phyloP scores from a whole-genome alignment of 441 rosid genomes.

The Adansonia grandidieri region DNA sequence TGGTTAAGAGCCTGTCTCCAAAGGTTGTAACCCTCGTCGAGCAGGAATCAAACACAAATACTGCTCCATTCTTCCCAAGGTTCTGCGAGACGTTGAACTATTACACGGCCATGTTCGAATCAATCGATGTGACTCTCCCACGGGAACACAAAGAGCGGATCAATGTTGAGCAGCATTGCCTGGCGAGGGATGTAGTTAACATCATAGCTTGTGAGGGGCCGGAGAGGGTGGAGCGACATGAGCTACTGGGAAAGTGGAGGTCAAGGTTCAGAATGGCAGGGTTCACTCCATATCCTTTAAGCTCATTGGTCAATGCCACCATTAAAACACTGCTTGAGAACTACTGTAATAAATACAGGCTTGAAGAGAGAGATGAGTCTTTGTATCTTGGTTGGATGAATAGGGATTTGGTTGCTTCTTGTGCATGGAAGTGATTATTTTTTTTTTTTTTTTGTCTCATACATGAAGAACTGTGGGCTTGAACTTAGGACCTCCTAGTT shows the following conservation, averaged over 20 bases:
- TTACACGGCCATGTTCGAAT: conserved; percentile 87
- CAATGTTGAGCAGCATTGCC: conserved; percentile 85
- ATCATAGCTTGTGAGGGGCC: conserved; percentile 86
- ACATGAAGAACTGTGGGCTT: too few relatives aligned
- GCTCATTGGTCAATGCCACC: conserved; percentile 69
- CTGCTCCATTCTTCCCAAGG: conserved; percentile 80
- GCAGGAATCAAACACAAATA: conserved; percentile 91
- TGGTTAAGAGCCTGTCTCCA: conserved; percentile 73
- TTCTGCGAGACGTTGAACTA: conserved; percentile 75
- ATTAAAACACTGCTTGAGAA: conserved; percentile 63
- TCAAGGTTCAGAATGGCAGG: conserved; percentile 78
- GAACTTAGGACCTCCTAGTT: background rate
- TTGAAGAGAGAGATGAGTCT: conserved; percentile 81
- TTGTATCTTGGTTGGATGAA: conserved; percentile 86
- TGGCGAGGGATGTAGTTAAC: conserved; percentile 84
- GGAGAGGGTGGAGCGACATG: conserved; percentile 83
- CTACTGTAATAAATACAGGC: conserved; percentile 62
- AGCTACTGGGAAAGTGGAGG: conserved; percentile 84
- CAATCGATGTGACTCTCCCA: conserved; percentile 71
- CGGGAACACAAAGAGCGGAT: conserved; percentile 76
- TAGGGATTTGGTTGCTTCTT: conserved; percentile 81
- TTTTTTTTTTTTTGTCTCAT: background rate
- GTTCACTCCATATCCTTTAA: conserved; percentile 71
- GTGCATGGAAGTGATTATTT: conserved; percentile 58
- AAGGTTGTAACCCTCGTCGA: conserved; percentile 88